Conservation (phyloP, 164 flowering plant genomes). For the Vitis rotundifolia region DNA sequence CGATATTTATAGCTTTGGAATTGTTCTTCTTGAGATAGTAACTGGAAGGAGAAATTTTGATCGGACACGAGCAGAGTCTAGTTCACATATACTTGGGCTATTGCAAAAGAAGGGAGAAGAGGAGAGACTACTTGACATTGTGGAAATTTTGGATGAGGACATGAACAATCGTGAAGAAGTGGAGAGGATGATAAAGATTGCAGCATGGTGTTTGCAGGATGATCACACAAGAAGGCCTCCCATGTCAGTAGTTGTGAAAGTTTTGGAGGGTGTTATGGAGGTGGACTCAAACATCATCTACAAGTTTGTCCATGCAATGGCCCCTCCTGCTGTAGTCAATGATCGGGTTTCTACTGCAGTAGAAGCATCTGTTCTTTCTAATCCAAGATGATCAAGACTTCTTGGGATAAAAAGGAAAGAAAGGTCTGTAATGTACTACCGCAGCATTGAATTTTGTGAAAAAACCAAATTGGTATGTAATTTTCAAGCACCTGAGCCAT, state of each 20-base stretch:
- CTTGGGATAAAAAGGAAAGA: too few species aligned
- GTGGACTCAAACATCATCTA: neutral
- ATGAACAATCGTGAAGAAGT: neutral
- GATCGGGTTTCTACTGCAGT: too few species aligned
- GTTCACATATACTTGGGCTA: neutral
- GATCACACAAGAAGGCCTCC: slow-evolving; percentile 4
- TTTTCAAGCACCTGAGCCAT: too few species aligned
- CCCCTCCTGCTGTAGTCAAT: too few species aligned
- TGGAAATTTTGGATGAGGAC: neutral
- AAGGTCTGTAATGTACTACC: too few species aligned
- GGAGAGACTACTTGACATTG: too few species aligned
- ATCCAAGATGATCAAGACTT: too few species aligned
- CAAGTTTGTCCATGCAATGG: neutral
- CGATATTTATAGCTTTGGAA: slow-evolving; percentile 4
- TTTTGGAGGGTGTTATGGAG: neutral
- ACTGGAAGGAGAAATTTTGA: neutral
- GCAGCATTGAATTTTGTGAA: too few species aligned
- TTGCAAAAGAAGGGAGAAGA: neutral
- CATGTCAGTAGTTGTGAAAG: neutral
- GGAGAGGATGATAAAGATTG: neutral
- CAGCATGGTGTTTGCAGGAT: neutral
- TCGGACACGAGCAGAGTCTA: neutral
- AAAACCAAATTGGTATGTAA: too few species aligned
- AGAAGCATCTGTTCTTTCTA: too few species aligned
- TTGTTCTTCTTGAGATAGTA: slow-evolving; percentile 5